These are phyloP conservation scores for Musa beccarii DNA, from an alignment of 176 grass and related monocot species.

Conservation along the genomic window DNA sequence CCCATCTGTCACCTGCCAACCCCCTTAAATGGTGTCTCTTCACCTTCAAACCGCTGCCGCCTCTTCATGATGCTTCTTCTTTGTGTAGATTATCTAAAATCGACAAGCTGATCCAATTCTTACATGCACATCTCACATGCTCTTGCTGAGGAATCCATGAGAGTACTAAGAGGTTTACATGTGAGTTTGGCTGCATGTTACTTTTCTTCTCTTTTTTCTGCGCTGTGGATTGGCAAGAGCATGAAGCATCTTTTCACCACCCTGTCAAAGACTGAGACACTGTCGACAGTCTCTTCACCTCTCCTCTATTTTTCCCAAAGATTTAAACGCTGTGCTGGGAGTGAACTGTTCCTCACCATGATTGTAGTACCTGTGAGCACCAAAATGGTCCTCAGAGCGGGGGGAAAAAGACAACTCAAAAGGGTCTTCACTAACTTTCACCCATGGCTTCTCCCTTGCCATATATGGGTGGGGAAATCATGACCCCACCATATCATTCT, in stretches of 20 bases:
- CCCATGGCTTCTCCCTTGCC: neutral
- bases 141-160: too few species aligned
- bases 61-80: too few species aligned
- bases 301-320: neutral
- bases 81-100: too few species aligned
- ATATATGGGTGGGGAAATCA: neutral
- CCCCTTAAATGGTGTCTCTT: conserved; percentile 2
- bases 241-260: conserved; percentile 14
- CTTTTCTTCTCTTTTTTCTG: too few species aligned
- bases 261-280: neutral
- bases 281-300: neutral
- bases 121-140: too few species aligned
- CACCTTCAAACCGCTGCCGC: neutral
- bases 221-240: neutral
- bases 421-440: neutral
- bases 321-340: neutral
- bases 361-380: neutral
- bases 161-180: neutral
- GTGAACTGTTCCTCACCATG: neutral
- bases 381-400: conserved; percentile 1
- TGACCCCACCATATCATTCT: conserved; percentile 5
- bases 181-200: neutral
- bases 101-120: too few species aligned
- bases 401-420: conserved; percentile 2
- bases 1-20: conserved; percentile 8